Conservation (phyloP, 2,329 filamentous ascomycete species). For the Fusarium torreyae region DNA sequence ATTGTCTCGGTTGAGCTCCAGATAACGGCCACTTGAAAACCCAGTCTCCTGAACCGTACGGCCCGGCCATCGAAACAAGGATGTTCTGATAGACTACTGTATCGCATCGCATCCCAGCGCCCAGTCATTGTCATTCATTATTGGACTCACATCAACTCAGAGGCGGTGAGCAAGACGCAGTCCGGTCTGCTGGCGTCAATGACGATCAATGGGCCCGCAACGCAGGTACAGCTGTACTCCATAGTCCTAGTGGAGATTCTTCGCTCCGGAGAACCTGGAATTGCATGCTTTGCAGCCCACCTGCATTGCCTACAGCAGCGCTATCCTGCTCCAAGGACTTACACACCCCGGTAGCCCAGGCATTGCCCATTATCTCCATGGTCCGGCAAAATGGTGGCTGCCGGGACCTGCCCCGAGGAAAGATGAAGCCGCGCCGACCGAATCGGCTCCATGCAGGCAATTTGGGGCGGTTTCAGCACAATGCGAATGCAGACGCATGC, state of each 20-base stretch:
- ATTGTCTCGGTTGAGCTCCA: neutral
- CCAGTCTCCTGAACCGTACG: neutral
- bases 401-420: neutral
- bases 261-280: neutral
- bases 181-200: slow-evolving; percentile 1
- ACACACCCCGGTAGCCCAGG: neutral
- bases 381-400: neutral
- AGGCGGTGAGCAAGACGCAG: neutral
- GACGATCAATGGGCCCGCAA: slow-evolving; percentile 2
- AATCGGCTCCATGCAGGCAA: neutral
- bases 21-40: neutral
- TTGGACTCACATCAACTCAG: neutral
- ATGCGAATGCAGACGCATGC: slow-evolving; percentile 3
- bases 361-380: neutral
- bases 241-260: neutral
- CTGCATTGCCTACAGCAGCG: neutral
- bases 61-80: neutral
- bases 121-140: neutral
- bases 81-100: neutral
- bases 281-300: slow-evolving; percentile 7
- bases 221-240: slow-evolving; percentile 6
- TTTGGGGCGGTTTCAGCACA: slow-evolving; percentile 6
- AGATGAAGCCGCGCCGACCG: neutral
- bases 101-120: neutral
- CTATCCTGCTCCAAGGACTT: neutral